Percentiles rank a stretch among this genome's conserved stretches.
These are phyloP conservation scores for Ceratonia siliqua DNA, from an alignment of 306 rosid genomes.

Conservation along the genomic window DNA sequence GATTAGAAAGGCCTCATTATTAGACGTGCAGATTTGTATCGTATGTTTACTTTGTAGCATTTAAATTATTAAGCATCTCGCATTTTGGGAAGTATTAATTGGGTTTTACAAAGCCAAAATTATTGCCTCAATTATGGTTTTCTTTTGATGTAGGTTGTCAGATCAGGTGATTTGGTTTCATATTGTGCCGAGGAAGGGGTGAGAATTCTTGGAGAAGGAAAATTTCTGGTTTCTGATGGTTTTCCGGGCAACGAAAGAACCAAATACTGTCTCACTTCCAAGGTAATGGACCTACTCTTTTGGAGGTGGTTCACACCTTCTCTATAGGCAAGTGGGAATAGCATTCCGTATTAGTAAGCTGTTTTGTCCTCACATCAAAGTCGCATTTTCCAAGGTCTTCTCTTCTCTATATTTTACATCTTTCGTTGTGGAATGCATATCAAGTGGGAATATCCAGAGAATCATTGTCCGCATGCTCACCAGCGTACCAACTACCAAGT, in stretches of 20 bases:
- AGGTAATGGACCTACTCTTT: conserved; percentile 45
- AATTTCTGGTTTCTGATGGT: conserved; percentile 76
- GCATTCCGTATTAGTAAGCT: neutral
- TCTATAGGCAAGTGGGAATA: neutral
- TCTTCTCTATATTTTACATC: neutral
- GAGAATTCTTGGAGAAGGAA: conserved; percentile 82
- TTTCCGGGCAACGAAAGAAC: conserved; percentile 91
- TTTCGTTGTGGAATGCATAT: neutral
- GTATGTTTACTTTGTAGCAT: neutral
- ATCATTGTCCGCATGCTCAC: neutral
- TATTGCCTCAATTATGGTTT: neutral
- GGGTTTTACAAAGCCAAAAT: neutral
- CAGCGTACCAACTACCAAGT: neutral
- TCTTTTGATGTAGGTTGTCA: conserved; percentile 58
- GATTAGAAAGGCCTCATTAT: neutral
- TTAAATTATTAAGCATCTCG: neutral
- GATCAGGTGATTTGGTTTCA: conserved; percentile 76
- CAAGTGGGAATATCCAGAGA: neutral
- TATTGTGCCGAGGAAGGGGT: conserved; percentile 88
- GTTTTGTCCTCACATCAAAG: neutral
- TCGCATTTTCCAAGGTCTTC: neutral
- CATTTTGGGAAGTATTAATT: conserved; percentile 3
- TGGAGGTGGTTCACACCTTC: neutral
- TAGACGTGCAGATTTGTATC: neutral
- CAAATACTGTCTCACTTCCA: conserved; percentile 86